These are phyloP conservation scores for Abelmoschus esculentus DNA, from an alignment of 345 rosid genomes.

Conservation along the genomic window DNA sequence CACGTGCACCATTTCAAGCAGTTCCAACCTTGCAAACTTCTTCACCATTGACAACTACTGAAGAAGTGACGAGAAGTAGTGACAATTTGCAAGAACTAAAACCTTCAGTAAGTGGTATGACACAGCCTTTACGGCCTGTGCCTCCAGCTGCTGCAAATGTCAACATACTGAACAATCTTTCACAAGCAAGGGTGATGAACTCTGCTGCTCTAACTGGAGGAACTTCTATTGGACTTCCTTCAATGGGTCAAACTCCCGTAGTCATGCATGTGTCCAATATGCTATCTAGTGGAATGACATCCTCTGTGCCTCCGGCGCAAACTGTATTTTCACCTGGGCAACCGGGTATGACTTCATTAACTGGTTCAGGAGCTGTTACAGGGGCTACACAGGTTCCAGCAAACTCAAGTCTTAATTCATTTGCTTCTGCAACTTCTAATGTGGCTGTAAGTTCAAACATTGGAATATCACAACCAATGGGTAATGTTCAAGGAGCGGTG, in stretches of 20 bases:
- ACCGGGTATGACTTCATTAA: conserved; percentile 45
- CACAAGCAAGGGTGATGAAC: conserved; percentile 85
- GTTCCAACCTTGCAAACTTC: conserved; percentile 71
- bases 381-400: conserved; percentile 61
- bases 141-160: conserved; percentile 67
- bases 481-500: conserved; percentile 41
- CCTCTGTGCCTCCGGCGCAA: conserved; percentile 76
- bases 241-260: conserved; percentile 75
- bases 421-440: conserved; percentile 51
- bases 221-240: conserved; percentile 62
- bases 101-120: conserved; percentile 55
- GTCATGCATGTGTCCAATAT: conserved; percentile 93
- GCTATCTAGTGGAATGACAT: conserved; percentile 87
- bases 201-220: conserved; percentile 86
- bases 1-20: conserved; percentile 71
- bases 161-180: conserved; percentile 78
- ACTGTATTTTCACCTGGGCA: conserved; percentile 72
- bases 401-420: conserved; percentile 48
- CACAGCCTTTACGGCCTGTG: conserved; percentile 60
- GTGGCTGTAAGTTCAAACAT: conserved; percentile 57
- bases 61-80: conserved; percentile 54
- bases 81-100: conserved; percentile 67
- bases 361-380: conserved; percentile 57
- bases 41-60: conserved; percentile 65
- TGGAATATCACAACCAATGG: conserved; percentile 71